Evolutionary conservation across 2,329 filamentous ascomycete genomes (phyloP), one percentile per base, ranked within the genome.

Genomic region (Pyrenochaeta sp.): DNA sequence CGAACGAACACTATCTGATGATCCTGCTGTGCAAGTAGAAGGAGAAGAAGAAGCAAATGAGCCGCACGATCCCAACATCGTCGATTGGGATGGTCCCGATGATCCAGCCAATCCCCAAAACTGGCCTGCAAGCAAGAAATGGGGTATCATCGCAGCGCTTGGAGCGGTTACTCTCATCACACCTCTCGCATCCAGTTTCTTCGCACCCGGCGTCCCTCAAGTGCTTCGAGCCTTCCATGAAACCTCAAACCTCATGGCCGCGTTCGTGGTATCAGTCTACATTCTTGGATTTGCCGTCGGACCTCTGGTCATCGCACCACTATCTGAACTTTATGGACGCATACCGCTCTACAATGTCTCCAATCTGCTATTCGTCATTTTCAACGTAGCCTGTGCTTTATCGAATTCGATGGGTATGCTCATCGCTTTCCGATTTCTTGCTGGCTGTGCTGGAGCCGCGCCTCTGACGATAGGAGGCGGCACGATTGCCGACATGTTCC

Each of bases 171-270:
- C 72, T 1, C 59, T 75, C 27, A 62, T 74, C 41, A 70, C 70
- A 43, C 68, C 71, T 2, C 57, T 73, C 3, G 69, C 61, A 7
- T 72, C 68, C 3, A 68, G 65, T 11, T 70, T 72, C 47, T 73
- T 73, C 48, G 86, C 86, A 0, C 86, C 87, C 0, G 85, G 81
- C 9, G 82, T 89, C 0, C 80, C 82, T 0, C 71, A 81, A 42
- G 66, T 73, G 2, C 63, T 74, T 52, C 39, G 35, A 2, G 50
- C 60, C 1, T 73, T 73, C 32, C 27, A 64, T 23, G 62, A 58
- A 10, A 47, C 53, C 3, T 68, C 63, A 7, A 66, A 61, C 7
- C 30, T 66, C 7, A 58, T 72, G 7, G 62, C 68, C 3, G 35
- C 66, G 2, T 71, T 72, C 13, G 66, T 73, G 4, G 70, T 73